Percentiles rank a stretch among this genome's conserved stretches.
These are phyloP conservation scores for Protea cynaroides DNA, from an alignment of 164 flowering plant species.

Conservation along the genomic window DNA sequence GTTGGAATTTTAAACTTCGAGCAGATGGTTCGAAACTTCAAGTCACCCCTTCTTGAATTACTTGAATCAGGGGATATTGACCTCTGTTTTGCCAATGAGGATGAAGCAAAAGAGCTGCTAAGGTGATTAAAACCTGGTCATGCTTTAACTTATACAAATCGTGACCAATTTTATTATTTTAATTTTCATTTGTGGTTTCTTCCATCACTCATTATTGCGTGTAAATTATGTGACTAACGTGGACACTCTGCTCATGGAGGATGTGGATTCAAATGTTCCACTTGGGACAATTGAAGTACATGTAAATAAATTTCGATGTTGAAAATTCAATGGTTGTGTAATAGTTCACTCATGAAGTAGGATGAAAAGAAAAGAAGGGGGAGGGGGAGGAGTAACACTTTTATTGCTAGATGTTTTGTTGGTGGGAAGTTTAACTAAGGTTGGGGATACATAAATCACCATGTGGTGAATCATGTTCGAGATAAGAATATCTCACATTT, in stretches of 20 bases:
- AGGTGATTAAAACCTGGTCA: constrained; percentile 35
- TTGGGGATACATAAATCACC: background rate
- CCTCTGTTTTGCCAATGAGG: constrained; percentile 97
- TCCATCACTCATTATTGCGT: background rate
- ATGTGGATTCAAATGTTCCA: background rate
- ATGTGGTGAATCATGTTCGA: no score
- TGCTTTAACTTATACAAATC: constrained; percentile 3
- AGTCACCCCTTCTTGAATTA: constrained; percentile 52
- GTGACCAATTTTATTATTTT: background rate
- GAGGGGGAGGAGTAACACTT: no score
- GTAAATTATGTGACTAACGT: background rate
- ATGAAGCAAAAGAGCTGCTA: constrained; percentile 84
- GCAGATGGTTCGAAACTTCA: constrained; percentile 90
- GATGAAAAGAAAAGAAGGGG: no score
- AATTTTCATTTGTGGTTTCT: background rate
- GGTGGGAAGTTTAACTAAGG: no score
- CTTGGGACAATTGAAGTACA: background rate
- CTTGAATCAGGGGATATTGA: constrained; percentile 78
- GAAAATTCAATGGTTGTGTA: no score
- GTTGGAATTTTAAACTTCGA: constrained; percentile 9
- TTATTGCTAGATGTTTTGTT: no score
- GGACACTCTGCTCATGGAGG: background rate
- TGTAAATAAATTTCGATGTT: no score
- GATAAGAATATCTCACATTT: no score
- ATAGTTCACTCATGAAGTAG: no score